Percentiles rank a stretch among this genome's conserved stretches.
Evolutionary conservation across 2,329 filamentous ascomycete genomes (phyloP).

Genomic region (Claviceps pazoutovae): DNA sequence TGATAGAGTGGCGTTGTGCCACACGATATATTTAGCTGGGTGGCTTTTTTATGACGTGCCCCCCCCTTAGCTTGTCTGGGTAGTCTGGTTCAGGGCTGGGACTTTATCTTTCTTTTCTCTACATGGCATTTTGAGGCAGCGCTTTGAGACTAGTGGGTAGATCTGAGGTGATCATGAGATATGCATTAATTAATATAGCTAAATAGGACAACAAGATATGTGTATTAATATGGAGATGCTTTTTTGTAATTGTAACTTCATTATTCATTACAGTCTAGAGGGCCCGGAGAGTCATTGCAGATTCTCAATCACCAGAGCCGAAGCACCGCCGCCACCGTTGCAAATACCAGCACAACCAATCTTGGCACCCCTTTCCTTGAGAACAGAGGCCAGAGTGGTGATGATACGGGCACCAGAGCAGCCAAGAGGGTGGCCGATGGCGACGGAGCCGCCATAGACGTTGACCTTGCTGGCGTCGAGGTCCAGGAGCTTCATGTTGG

Average conservation of each 20-base stretch:
- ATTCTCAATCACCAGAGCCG: slow-evolving; percentile 79
- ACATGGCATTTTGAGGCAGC: too few species aligned
- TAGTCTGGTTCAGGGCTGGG: too few species aligned
- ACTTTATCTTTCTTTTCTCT: too few species aligned
- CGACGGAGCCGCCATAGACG: slow-evolving; percentile 86
- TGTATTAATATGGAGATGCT: too few species aligned
- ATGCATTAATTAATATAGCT: too few species aligned
- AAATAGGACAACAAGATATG: too few species aligned
- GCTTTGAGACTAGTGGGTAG: too few species aligned
- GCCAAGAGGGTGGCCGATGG: slow-evolving; percentile 88
- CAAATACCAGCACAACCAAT: slow-evolving; percentile 91
- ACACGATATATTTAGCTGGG: too few species aligned
- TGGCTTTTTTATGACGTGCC: too few species aligned
- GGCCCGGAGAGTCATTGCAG: slow-evolving; percentile 38
- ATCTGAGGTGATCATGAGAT: too few species aligned
- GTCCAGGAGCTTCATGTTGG: slow-evolving; percentile 84
- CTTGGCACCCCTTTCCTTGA: slow-evolving; percentile 85
- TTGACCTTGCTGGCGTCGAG: slow-evolving; percentile 81
- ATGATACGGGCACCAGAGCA: slow-evolving; percentile 89
- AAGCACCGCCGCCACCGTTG: slow-evolving; percentile 94
- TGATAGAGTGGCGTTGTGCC: too few species aligned
- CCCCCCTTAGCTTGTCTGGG: too few species aligned
- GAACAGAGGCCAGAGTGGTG: slow-evolving; percentile 74
- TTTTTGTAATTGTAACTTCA: background rate
- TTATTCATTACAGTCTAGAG: slow-evolving; percentile 7